Evolutionary conservation across 352 stramenopile genomes (phyloP).

Genomic region (Pilasporangium apinafurcum): DNA sequence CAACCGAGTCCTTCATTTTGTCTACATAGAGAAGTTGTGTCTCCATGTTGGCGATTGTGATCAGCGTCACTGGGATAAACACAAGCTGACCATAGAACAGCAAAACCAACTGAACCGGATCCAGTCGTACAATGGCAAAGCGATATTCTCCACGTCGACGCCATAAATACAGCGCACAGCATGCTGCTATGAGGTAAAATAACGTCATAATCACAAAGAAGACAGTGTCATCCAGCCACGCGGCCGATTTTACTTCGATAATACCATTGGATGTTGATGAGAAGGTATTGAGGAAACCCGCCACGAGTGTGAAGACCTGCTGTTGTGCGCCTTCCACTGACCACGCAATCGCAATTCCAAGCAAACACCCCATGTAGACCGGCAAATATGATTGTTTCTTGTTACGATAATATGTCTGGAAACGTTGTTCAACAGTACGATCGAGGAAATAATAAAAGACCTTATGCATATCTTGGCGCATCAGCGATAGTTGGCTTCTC

Average conservation of each 20-base stretch:
- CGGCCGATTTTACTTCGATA: neutral
- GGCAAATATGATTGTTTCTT: constrained; percentile 27
- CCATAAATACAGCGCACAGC: constrained; percentile 19
- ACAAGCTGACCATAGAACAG: constrained; percentile 39
- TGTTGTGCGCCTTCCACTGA: constrained; percentile 13
- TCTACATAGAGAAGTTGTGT: constrained; percentile 15
- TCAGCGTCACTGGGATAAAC: constrained; percentile 24
- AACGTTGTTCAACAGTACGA: constrained; percentile 46
- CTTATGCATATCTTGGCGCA: constrained; percentile 34
- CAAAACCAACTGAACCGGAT: constrained; percentile 36
- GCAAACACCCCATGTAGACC: constrained; percentile 25
- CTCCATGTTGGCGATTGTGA: constrained; percentile 26
- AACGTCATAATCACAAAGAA: constrained; percentile 14
- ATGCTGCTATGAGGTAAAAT: constrained; percentile 20
- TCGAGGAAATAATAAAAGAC: constrained; percentile 47
- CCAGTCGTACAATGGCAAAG: constrained; percentile 20
- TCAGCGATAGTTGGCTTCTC: constrained; percentile 15
- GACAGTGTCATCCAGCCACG: constrained; percentile 14
- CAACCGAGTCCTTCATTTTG: neutral
- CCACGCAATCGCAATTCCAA: constrained; percentile 13
- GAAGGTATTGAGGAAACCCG: constrained; percentile 8
- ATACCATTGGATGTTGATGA: neutral
- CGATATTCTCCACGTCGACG: constrained; percentile 18
- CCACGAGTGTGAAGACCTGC: constrained; percentile 9
- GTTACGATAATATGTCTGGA: constrained; percentile 47